Conservation (phyloP, 1,139 yeast species). For the Saccharomyces uvarum region DNA sequence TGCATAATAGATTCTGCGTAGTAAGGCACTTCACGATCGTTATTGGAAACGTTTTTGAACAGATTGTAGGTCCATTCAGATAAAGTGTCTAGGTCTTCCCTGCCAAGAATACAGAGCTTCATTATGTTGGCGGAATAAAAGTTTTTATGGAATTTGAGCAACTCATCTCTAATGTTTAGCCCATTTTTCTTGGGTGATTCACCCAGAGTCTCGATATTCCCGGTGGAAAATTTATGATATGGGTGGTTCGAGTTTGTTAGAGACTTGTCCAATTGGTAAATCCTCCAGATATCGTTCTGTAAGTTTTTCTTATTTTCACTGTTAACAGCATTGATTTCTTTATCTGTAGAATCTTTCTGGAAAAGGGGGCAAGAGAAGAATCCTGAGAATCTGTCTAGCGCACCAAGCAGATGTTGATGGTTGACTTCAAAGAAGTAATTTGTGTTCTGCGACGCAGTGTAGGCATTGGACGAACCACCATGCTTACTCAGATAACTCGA, state of each 20-base stretch:
- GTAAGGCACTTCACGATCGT: conserved; percentile 35
- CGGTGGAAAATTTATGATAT: conserved; percentile 68
- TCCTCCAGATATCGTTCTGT: conserved; percentile 84
- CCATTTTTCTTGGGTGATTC: conserved; percentile 45
- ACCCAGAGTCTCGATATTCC: conserved; percentile 56
- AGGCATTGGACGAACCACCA: conserved; percentile 68
- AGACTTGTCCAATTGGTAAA: conserved; percentile 74
- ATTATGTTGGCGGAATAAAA: conserved; percentile 70
- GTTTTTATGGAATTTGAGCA: conserved; percentile 53
- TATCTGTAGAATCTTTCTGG: conserved; percentile 70
- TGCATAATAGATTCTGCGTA: conserved; percentile 42
- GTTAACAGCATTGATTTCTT: conserved; percentile 92
- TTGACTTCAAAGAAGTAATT: conserved; percentile 85
- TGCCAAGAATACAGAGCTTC: conserved; percentile 80
- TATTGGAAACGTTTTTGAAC: conserved; percentile 58
- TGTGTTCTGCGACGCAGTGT: conserved; percentile 82
- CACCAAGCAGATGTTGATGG: conserved; percentile 71
- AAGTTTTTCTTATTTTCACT: conserved; percentile 91
- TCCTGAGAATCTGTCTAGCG: conserved; percentile 86
- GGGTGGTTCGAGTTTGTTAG: conserved; percentile 68
- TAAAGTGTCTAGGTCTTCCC: conserved; percentile 66
- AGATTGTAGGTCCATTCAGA: conserved; percentile 62
- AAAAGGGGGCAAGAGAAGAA: conserved; percentile 85
- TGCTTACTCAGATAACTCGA: conserved; percentile 67
- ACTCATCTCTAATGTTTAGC: conserved; percentile 55